phyloP scores from a whole-genome alignment of 495 filamentous ascomycete genomes.

The Aspergillus cristatus region DNA sequence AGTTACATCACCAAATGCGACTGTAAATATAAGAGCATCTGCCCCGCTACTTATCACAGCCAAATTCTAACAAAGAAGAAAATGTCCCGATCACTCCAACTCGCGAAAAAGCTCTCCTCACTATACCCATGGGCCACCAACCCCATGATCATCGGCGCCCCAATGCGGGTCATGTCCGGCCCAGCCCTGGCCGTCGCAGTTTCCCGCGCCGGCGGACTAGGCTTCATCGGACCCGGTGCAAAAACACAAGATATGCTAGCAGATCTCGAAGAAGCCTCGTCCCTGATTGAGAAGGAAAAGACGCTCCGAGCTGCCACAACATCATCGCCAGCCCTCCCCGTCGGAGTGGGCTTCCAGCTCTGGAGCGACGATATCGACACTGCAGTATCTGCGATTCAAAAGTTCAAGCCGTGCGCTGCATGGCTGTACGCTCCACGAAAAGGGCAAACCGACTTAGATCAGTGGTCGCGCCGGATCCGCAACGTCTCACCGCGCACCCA shows the following conservation, averaged over 20 bases:
- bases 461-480: constrained; percentile 47
- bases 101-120: constrained; percentile 11
- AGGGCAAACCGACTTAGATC: constrained; percentile 35
- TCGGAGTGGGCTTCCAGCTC: constrained; percentile 55
- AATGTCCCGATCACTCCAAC: too few species aligned
- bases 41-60: neutral
- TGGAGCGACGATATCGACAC: constrained; percentile 42
- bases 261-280: constrained; percentile 27
- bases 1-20: neutral
- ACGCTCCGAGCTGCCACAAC: constrained; percentile 2
- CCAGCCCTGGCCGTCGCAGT: constrained; percentile 49
- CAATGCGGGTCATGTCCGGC: constrained; percentile 64
- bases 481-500: constrained; percentile 35
- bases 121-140: constrained; percentile 54
- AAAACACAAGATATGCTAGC: constrained; percentile 24
- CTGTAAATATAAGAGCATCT: too few species aligned
- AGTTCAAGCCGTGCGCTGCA: constrained; percentile 49
- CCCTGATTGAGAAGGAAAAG: constrained; percentile 17
- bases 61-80: neutral
- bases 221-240: constrained; percentile 35
- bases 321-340: constrained; percentile 31
- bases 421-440: constrained; percentile 61
- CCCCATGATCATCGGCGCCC: constrained; percentile 59
- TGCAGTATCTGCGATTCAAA: constrained; percentile 32
- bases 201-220: constrained; percentile 57